Evolutionary conservation across 257 asterid genomes (phyloP), one percentile per base, ranked within the genome.

Genomic region (Solanum neorickii): DNA sequence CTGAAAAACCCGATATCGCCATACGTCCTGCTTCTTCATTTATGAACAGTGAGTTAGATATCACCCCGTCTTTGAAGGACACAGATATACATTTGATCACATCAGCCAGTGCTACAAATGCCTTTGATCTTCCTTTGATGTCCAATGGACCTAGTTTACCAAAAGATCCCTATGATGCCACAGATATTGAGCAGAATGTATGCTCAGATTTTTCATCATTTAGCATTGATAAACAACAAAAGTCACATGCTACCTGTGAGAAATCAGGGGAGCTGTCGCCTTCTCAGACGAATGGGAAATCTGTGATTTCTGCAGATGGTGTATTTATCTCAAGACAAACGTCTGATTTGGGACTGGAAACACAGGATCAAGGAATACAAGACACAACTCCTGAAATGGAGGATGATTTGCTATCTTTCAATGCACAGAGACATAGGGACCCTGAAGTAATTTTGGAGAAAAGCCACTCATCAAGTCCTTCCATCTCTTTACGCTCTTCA

Each of bases 381-480:
- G 92, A 25, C 13, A 49, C 89, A 72, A 77, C 86, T 15, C 90
- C 84, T 85, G 95, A 91, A 89, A 83, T 89, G 74, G 96, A 92
- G 86, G 94, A 93, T 88, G 96, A 94, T 86, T 87, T 92, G 89
- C 91, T 88, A 82, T 93, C 94, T 76, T 94, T 93, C 86, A 89
- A 93, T 84, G 92, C 90, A 83, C 97, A 93, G 93, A 90, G 98
- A 90, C 88, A 87, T 14, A 92, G 91, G 89, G 97, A 93, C 88
- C 97, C 94, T 7, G 94, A 94, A 90, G 78, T 92, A 49, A 74
- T 91, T 76, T 68, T 90, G 33, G 88, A 83, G 89, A 90, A 89
- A 88, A 84, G 84, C 59, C 46, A 87, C 86, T 80, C 91, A 29
- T 88, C 91, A 10, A 92, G 91, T 86, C 77, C 86, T 85, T 91